These are phyloP conservation scores for Batkoa obscura DNA, from an alignment of 371 early-diverging fungal species.

Conservation along the genomic window DNA sequence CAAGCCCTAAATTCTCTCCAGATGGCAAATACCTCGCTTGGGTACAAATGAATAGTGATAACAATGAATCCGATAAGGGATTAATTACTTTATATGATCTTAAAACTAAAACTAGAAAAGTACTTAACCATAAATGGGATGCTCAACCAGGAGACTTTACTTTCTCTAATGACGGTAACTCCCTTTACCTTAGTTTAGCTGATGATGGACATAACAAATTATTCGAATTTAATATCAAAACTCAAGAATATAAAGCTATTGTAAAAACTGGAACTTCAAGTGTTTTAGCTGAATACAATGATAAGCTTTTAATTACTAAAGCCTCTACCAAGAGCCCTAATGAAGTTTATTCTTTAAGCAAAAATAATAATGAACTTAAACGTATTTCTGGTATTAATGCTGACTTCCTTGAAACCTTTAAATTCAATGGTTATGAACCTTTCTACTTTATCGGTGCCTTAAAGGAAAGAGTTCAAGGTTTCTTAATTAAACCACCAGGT, in stretches of 20 bases:
- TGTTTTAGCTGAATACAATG: constrained; percentile 16
- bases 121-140: constrained; percentile 38
- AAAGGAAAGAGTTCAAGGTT: constrained; percentile 43
- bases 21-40: constrained; percentile 42
- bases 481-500: constrained; percentile 40
- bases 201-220: constrained; percentile 35
- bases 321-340: constrained; percentile 27
- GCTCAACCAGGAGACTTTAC: constrained; percentile 30
- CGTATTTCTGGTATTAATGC: constrained; percentile 14
- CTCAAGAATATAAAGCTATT: constrained; percentile 7
- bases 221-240: constrained; percentile 25
- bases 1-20: constrained; percentile 34
- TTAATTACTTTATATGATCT: constrained; percentile 24
- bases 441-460: constrained; percentile 45
- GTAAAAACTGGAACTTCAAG: constrained; percentile 7
- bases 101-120: constrained; percentile 12
- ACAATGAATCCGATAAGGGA: constrained; percentile 62
- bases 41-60: constrained; percentile 44
- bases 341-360: constrained; percentile 13
- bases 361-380: constrained; percentile 15
- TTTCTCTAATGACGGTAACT: constrained; percentile 26
- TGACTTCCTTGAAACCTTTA: constrained; percentile 9
- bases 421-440: constrained; percentile 24
- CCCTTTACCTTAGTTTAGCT: constrained; percentile 32
- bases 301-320: constrained; percentile 18